Evolutionary conservation across 2,329 filamentous ascomycete genomes (phyloP).

Genomic region (Cercospora sp.): DNA sequence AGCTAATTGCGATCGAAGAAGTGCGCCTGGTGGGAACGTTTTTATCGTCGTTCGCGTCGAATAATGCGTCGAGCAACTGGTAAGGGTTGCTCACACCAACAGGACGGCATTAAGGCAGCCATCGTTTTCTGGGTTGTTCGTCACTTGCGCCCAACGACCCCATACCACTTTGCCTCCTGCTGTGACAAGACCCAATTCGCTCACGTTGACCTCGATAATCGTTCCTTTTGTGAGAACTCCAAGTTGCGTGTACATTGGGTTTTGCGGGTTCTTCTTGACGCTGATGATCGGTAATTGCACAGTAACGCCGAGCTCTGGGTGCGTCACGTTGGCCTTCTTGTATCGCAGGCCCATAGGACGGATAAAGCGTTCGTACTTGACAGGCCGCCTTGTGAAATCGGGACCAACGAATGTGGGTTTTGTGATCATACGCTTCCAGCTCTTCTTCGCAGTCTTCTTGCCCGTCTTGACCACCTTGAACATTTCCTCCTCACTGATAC

Average conservation of each 20-base stretch:
- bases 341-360: conserved; percentile 72
- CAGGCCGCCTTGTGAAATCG: conserved; percentile 82
- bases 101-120: conserved; percentile 53
- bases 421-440: conserved; percentile 69
- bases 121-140: conserved; percentile 62
- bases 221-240: conserved; percentile 86
- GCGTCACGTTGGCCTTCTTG: conserved; percentile 69
- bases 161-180: conserved; percentile 90
- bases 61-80: not conserved
- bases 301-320: conserved; percentile 80
- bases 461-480: conserved; percentile 96
- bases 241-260: conserved; percentile 87
- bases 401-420: conserved; percentile 85
- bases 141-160: conserved; percentile 79
- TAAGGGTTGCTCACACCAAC: not conserved
- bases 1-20: not conserved
- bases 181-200: conserved; percentile 86
- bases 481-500: conserved; percentile 95
- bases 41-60: not conserved
- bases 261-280: conserved; percentile 84
- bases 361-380: conserved; percentile 64
- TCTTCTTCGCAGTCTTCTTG: conserved; percentile 89
- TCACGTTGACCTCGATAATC: conserved; percentile 88
- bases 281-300: conserved; percentile 69
- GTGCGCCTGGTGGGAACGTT: not conserved